A percentile compares a stretch with the other conserved stretches of the same genome.
phyloP scores from a whole-genome alignment of 371 early-diverging fungal species.

The Lichtheimia ramosa region DNA sequence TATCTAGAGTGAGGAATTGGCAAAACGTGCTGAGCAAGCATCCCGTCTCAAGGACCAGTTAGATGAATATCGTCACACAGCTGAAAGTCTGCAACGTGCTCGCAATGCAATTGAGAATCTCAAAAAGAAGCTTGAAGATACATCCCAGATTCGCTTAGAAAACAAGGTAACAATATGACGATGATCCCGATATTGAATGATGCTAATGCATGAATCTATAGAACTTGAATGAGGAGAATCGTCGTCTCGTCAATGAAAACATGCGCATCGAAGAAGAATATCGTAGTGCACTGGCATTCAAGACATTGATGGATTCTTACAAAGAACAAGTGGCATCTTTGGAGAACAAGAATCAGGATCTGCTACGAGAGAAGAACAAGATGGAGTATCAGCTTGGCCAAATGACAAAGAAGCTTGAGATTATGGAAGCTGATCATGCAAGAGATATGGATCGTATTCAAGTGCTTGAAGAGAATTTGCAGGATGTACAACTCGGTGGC shows the following conservation, averaged over 20 bases:
- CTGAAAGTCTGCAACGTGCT: slow-evolving; percentile 87
- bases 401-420: slow-evolving; percentile 59
- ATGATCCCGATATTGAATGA: background rate
- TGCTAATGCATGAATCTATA: slow-evolving; percentile 7
- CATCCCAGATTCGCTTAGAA: slow-evolving; percentile 74
- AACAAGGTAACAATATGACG: slow-evolving; percentile 51
- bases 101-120: slow-evolving; percentile 94
- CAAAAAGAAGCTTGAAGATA: slow-evolving; percentile 91
- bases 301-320: slow-evolving; percentile 83
- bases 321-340: slow-evolving; percentile 78
- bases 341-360: slow-evolving; percentile 69
- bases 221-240: slow-evolving; percentile 78
- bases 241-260: slow-evolving; percentile 63
- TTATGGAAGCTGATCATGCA: slow-evolving; percentile 64
- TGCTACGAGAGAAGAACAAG: slow-evolving; percentile 72
- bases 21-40: slow-evolving; percentile 66
- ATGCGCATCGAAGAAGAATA: slow-evolving; percentile 85
- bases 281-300: slow-evolving; percentile 74
- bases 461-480: slow-evolving; percentile 76
- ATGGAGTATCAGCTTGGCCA: slow-evolving; percentile 72
- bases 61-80: slow-evolving; percentile 86
- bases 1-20: slow-evolving; percentile 54
- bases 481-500: slow-evolving; percentile 79
- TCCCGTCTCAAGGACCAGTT: slow-evolving; percentile 80
- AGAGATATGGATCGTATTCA: slow-evolving; percentile 77